These are phyloP conservation scores for Plasmodium cynomolgi DNA, from an alignment of 169 alveolate genomes.

Conservation along the genomic window DNA sequence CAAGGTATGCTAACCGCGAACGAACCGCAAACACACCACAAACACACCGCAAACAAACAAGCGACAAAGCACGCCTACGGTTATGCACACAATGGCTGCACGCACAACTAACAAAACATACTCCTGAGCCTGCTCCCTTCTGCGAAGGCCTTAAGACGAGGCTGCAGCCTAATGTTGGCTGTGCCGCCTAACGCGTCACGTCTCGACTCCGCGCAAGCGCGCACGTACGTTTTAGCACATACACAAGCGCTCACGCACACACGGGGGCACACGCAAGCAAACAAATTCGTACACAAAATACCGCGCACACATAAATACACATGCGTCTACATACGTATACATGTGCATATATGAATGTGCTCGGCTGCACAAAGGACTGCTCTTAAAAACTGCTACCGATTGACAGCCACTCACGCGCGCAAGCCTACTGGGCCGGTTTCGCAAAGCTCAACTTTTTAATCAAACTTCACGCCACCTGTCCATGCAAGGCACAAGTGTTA, in stretches of 20 bases:
- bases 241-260: not conserved
- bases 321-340: too few species aligned
- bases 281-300: not conserved
- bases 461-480: not conserved
- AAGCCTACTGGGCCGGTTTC: not conserved
- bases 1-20: not conserved
- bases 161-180: not conserved
- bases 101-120: not conserved
- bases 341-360: not conserved
- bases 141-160: not conserved
- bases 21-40: not conserved
- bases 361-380: not conserved
- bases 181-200: not conserved
- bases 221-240: not conserved
- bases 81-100: not conserved
- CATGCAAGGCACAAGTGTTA: not conserved
- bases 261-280: not conserved
- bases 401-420: not conserved
- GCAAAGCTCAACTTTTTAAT: not conserved
- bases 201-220: not conserved
- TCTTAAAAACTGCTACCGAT: not conserved
- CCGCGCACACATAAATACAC: too few species aligned
- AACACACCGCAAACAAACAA: not conserved
- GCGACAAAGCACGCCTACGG: not conserved
- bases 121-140: not conserved